These are phyloP conservation scores for Phytophthora tentaculata DNA, from an alignment of 352 stramenopile species.

Conservation along the genomic window DNA sequence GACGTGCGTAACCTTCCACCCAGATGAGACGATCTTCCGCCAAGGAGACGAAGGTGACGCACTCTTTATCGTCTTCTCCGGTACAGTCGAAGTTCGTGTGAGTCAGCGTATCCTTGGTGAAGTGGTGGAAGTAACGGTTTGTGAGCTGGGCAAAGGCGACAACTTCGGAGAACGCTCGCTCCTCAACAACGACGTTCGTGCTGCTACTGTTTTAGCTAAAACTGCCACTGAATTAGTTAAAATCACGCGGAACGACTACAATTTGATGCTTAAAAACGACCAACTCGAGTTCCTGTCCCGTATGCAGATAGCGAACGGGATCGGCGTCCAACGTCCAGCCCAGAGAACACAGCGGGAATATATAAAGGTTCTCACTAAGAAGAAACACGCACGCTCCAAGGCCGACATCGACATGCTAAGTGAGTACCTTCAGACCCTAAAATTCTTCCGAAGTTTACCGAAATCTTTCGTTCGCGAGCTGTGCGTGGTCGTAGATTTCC, in stretches of 20 bases:
- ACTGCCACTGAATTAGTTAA: constrained; percentile 59
- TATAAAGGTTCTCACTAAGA: constrained; percentile 62
- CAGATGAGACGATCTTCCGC: constrained; percentile 66
- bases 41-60: constrained; percentile 77
- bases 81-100: constrained; percentile 67
- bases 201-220: constrained; percentile 68
- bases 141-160: constrained; percentile 67
- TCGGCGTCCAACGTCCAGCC: constrained; percentile 22
- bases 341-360: constrained; percentile 59
- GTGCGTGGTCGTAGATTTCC: constrained; percentile 65
- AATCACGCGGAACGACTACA: constrained; percentile 76
- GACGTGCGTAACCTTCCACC: constrained; percentile 50
- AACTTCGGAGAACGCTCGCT: constrained; percentile 80
- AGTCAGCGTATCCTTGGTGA: constrained; percentile 66
- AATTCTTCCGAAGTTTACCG: constrained; percentile 76
- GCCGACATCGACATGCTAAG: constrained; percentile 66
- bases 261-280: constrained; percentile 76
- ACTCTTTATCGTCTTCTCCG: constrained; percentile 74
- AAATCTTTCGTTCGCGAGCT: constrained; percentile 72
- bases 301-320: constrained; percentile 59
- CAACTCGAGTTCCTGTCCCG: constrained; percentile 73
- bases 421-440: constrained; percentile 75
- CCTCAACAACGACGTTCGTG: constrained; percentile 62
- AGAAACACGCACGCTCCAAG: constrained; percentile 51
- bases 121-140: constrained; percentile 71